Evolutionary conservation across 2,329 filamentous ascomycete species (phyloP), one percentile per base, ranked within the genome.

Genomic region (Xylaria sp.): DNA sequence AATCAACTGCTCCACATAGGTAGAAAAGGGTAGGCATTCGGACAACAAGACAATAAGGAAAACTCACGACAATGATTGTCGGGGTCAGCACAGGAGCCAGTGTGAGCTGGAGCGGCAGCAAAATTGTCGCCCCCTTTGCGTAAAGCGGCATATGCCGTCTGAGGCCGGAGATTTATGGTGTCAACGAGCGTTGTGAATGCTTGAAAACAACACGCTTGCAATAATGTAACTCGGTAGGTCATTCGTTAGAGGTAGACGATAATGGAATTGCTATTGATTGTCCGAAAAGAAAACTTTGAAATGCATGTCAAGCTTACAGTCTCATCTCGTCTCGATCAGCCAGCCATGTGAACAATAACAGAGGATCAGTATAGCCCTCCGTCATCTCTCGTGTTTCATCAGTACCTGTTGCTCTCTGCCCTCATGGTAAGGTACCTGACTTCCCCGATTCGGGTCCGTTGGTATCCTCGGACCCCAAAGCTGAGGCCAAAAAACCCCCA

Each of bases 401-500:
- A 62, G 34, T 37, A 39, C 31, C 31, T 37, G 20, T 10, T 31
- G 2, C 10, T 25, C 10, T 54, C 54, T 18, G 7, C 41, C 12
- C 18, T 13, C 18, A 54, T 31, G 39, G 55, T 25, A 68, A 60
- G 18, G 20, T 18, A 57, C 48, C 57, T 52, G 31, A 18, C 28
- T 59, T 63, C 52, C 46, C 48, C 54, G 39, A 64, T 48, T 39
- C 10, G 37, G 20, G 46, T 28, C 23, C 25, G 55, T 31, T 31
- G 23, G 13, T 46, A 72, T 72, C 72, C 71, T 72, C 70, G 72
- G 75, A 75, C 75, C 73, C 75, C 74, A 69, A 69, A 61, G 59
- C 59, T 59, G 62, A 65, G 20, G 44, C 46, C 44, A 48, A 54
- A 54, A 64, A 54, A 63, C 55, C 65, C 48, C 65, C 63, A 69